Conservation (phyloP, 306 rosid species). For the Canavalia gladiata region DNA sequence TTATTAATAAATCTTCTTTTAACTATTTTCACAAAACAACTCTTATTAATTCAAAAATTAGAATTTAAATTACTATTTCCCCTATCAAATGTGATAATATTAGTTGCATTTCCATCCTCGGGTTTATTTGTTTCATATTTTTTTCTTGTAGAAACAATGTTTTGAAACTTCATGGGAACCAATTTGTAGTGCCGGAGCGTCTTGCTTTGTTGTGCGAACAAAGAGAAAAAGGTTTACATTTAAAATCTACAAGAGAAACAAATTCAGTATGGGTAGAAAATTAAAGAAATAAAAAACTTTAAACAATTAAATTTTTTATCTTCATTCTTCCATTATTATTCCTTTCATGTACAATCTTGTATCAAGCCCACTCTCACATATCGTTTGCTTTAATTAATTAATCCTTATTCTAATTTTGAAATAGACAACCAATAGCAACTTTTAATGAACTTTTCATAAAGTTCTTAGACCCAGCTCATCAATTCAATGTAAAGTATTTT, state of each 20-base stretch:
- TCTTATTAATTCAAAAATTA: no score
- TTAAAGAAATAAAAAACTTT: not conserved
- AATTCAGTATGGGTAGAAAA: slow-evolving; percentile 15
- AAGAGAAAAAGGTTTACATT: not conserved
- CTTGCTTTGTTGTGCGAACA: not conserved
- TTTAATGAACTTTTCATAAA: slow-evolving; percentile 24
- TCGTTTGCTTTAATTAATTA: not conserved
- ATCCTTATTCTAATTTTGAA: not conserved
- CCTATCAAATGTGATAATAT: no score
- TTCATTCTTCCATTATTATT: not conserved
- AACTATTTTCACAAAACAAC: no score
- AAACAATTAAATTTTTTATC: not conserved
- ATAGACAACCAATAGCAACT: not conserved
- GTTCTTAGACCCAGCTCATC: slow-evolving; percentile 34
- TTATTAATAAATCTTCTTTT: no score
- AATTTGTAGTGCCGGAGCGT: not conserved
- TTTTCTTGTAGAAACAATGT: no score
- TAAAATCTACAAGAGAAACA: not conserved
- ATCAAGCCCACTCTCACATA: not conserved
- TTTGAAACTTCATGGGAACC: not conserved
- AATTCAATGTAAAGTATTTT: not conserved
- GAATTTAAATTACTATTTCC: no score
- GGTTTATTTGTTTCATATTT: no score
- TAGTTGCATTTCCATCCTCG: no score
- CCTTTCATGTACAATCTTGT: not conserved